phyloP scores from a whole-genome alignment of 371 early-diverging fungal species.

The Rhizopus microsporus region DNA sequence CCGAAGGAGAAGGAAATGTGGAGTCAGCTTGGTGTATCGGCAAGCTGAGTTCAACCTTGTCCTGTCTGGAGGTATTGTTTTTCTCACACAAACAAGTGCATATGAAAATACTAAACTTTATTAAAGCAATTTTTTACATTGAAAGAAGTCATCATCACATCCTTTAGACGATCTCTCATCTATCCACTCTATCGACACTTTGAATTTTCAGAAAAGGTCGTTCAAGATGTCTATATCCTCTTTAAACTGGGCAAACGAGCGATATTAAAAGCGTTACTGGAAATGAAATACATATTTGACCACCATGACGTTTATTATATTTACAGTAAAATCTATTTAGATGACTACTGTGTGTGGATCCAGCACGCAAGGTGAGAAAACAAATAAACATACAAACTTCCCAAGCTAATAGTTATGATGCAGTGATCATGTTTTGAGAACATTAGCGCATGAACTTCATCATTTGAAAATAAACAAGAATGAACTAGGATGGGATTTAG shows the following conservation, averaged over 20 bases:
- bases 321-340: conserved; percentile 84
- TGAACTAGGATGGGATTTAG: conserved; percentile 74
- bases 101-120: neutral
- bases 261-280: conserved; percentile 77
- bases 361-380: conserved; percentile 63
- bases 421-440: conserved; percentile 70
- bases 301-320: conserved; percentile 86
- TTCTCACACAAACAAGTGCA: neutral
- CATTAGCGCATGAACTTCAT: conserved; percentile 80
- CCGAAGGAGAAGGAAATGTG: conserved; percentile 83
- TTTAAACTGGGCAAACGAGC: conserved; percentile 84
- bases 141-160: conserved; percentile 61
- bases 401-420: neutral
- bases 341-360: conserved; percentile 98
- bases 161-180: conserved; percentile 75
- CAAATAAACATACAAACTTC: neutral
- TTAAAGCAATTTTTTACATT: conserved; percentile 66
- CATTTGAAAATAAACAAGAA: conserved; percentile 67
- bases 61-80: conserved; percentile 71
- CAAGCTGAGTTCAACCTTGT: conserved; percentile 77
- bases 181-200: conserved; percentile 88
- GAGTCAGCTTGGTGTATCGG: conserved; percentile 93
- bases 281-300: conserved; percentile 77
- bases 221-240: conserved; percentile 82
- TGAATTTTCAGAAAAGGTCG: conserved; percentile 64